Base-by-base conservation (phyloP, 1,284 basidiomycete genomes). In the Sutorius eximius region DNA sequence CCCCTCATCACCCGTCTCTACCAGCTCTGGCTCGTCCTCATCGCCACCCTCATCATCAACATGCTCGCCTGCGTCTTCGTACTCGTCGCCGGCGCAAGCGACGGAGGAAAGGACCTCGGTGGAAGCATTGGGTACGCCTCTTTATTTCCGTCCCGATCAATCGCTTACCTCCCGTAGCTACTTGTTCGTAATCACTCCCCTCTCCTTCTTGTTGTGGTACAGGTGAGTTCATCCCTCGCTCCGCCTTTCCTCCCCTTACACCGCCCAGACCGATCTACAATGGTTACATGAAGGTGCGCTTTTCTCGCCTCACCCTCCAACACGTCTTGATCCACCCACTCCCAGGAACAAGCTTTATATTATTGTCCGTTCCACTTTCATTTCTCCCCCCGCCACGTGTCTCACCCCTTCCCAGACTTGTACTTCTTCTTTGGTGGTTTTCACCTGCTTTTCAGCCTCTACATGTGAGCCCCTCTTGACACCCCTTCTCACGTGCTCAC, bases 351-450 rank as follows among this genome's bases (percentile, higher is more conserved):
- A 83, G 82, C 90, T 5, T 72, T 92, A 67, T 91, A 92, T 73
- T 93, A 89, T 71, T 92, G 89, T 87, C 74, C 70, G 85, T 65
- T 42, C 22, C 11, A 34, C 52, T 58, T 63, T 56, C 70, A 61
- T 64, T 47, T 32, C 24, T 42, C 6, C 13, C 38, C 20, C 27
- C 11, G 20, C 20, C 22, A 15, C 41, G 33, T 43, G 16, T 48
- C 52, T 60, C 47, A 67, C 4, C 34, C 24, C 58, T 68, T 70
- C 58, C 40, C 69, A 95, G 95, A 97, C 77, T 75, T 95, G 60
- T 98, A 92, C 80, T 96, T 96, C 78, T 84, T 97, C 74, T 98
- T 98, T 75, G 82, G 87, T 53, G 95, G 93, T 33, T 97, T 91
- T 80, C 95, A 99, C 75, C 78, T 98, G 54, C 77, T 92, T 37